These are phyloP conservation scores for Smittium mucronatum DNA, from an alignment of 371 early-diverging fungal genomes.

Conservation along the genomic window DNA sequence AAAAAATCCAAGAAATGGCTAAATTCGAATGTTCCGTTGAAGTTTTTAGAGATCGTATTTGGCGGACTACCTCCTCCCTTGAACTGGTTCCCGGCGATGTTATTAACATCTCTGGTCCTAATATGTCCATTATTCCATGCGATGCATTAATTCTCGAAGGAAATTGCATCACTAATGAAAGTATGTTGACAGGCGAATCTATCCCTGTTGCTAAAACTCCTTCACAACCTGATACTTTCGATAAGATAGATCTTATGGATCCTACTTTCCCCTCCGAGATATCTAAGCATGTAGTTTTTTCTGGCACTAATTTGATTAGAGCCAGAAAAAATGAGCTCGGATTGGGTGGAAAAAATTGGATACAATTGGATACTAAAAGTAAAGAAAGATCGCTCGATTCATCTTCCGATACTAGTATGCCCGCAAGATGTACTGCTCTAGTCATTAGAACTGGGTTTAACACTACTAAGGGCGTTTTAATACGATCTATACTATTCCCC, in stretches of 20 bases:
- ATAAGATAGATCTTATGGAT: conserved; percentile 54
- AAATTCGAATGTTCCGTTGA: conserved; percentile 66
- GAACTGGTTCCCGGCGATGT: conserved; percentile 93
- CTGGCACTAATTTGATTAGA: conserved; percentile 86
- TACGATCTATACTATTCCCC: conserved; percentile 91
- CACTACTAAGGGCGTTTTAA: conserved; percentile 89
- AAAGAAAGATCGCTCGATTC: conserved; percentile 13
- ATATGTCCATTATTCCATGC: conserved; percentile 65
- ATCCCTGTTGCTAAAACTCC: conserved; percentile 47
- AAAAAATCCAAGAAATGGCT: conserved; percentile 72
- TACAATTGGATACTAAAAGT: conserved; percentile 20
- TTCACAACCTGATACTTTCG: conserved; percentile 41
- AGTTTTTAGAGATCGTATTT: conserved; percentile 42
- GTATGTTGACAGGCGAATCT: conserved; percentile 96
- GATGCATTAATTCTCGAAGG: conserved; percentile 93
- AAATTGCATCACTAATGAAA: conserved; percentile 96
- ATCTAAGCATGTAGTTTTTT: conserved; percentile 70
- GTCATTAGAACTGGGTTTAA: conserved; percentile 93
- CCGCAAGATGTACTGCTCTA: conserved; percentile 53
- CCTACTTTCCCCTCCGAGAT: conserved; percentile 54
- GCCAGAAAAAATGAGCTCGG: conserved; percentile 39
- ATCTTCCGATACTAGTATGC: conserved; percentile 5
- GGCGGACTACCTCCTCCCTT: conserved; percentile 48
- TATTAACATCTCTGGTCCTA: conserved; percentile 57
- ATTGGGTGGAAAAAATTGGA: conserved; percentile 32